Evolutionary conservation across 2,329 filamentous ascomycete genomes (phyloP), one percentile per base, ranked within the genome.

Genomic region (Rasamsonia emersonii): DNA sequence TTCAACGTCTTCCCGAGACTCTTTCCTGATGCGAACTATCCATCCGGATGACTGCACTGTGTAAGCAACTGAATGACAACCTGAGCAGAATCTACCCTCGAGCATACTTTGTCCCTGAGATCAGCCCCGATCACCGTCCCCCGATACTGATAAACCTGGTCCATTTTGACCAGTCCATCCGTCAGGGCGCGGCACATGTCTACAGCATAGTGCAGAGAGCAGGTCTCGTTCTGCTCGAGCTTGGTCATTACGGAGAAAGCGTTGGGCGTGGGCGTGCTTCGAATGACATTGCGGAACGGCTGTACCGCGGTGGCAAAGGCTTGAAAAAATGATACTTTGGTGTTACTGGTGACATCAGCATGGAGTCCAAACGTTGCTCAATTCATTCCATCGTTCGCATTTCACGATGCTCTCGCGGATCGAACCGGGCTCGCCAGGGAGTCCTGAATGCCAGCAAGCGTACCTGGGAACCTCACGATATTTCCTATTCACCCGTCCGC

Each of bases 401-500:
- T n/a, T n/a, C n/a, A n/a, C n/a, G n/a, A n/a, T n/a, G n/a, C n/a
- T n/a, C n/a, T n/a, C n/a, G n/a, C n/a, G n/a, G n/a, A n/a, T n/a
- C n/a, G n/a, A n/a, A n/a, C n/a, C n/a, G n/a, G n/a, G n/a, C n/a
- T n/a, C n/a, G n/a, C n/a, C n/a, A n/a, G n/a, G n/a, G n/a, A n/a
- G n/a, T n/a, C n/a, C n/a, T n/a, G n/a, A n/a, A n/a, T n/a, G n/a
- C n/a, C n/a, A n/a, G n/a, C n/a, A 24, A 15, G 20, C 58, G 37
- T 43, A 63, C 60, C 64, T 68, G 10, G 75, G 75, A 13, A 79
- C 75, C 46, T 77, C 73, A 28, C 73, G 64, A 47, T 79, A 79
- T 46, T 61, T 63, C 37, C 61, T 58, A 42, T 69, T 59, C 18
- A 75, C 58, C 24, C 70, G 58, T 4, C 71, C 71, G 17, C 58